These are phyloP conservation scores for Peterozyma xylosa DNA, from an alignment of 805 yeast species.

Conservation along the genomic window DNA sequence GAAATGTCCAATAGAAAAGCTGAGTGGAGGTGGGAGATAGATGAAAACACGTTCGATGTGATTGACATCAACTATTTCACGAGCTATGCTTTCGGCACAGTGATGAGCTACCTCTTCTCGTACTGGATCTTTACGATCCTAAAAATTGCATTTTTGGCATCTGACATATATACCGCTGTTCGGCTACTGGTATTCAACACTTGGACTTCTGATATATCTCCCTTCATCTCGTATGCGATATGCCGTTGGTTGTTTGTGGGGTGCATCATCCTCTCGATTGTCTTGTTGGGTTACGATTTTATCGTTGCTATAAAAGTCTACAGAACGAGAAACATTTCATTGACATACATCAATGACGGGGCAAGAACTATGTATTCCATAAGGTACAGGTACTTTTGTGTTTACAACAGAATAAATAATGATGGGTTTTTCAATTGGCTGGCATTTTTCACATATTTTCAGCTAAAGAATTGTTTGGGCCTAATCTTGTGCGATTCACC, in stretches of 20 bases:
- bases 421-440: conserved; percentile 63
- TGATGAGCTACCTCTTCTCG: conserved; percentile 36
- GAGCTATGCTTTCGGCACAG: conserved; percentile 34
- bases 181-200: conserved; percentile 63
- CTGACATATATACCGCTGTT: conserved; percentile 76
- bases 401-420: conserved; percentile 59
- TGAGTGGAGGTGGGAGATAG: conserved; percentile 26
- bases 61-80: conserved; percentile 39
- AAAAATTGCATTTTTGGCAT: conserved; percentile 44
- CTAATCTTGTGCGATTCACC: conserved; percentile 76
- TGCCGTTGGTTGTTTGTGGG: conserved; percentile 71
- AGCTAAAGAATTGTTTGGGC: conserved; percentile 53
- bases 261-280: conserved; percentile 68
- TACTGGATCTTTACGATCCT: conserved; percentile 28
- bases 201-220: conserved; percentile 51
- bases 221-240: conserved; percentile 40
- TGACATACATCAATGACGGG: conserved; percentile 59
- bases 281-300: conserved; percentile 48
- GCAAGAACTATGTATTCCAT: conserved; percentile 54
- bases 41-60: conserved; percentile 36
- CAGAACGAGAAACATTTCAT: conserved; percentile 56
- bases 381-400: conserved; percentile 61
- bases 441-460: conserved; percentile 57
- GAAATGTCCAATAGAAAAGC: neutral
- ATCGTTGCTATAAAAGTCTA: conserved; percentile 51